Evolutionary conservation across 345 rosid genomes (phyloP).

Genomic region (Populus tremula): DNA sequence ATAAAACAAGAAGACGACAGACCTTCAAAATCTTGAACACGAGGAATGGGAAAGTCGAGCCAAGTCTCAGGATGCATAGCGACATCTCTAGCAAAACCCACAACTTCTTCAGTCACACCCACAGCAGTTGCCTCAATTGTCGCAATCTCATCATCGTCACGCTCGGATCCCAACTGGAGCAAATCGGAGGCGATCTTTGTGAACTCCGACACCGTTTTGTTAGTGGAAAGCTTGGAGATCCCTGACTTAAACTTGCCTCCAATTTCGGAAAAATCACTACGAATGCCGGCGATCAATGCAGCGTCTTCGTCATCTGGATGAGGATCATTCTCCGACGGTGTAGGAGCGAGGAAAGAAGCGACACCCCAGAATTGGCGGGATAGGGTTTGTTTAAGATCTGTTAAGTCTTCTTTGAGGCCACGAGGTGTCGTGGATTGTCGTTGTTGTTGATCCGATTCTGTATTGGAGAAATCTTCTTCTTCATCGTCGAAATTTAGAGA

Average conservation of each 20-base stretch:
- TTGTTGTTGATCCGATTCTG: slow-evolving; percentile 20
- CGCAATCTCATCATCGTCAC: slow-evolving; percentile 30
- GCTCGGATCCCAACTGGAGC: slow-evolving; percentile 56
- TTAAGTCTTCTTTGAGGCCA: slow-evolving; percentile 81
- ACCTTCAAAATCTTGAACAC: slow-evolving; percentile 72
- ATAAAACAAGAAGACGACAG: background rate
- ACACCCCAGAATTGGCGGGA: slow-evolving; percentile 84
- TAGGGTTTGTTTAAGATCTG: slow-evolving; percentile 73
- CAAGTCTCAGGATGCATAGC: slow-evolving; percentile 97
- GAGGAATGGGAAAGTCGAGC: slow-evolving; percentile 80
- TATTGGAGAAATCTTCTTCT: background rate
- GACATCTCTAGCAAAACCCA: slow-evolving; percentile 71
- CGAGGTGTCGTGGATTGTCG: slow-evolving; percentile 34
- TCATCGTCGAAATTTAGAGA: slow-evolving; percentile 49
- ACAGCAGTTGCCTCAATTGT: slow-evolving; percentile 41
- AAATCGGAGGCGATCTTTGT: slow-evolving; percentile 54
- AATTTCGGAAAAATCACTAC: slow-evolving; percentile 70
- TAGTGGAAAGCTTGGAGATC: slow-evolving; percentile 58
- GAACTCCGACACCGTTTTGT: slow-evolving; percentile 63
- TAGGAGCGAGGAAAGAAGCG: slow-evolving; percentile 89
- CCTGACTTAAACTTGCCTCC: slow-evolving; percentile 60
- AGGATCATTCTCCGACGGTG: slow-evolving; percentile 31
- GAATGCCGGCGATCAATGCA: slow-evolving; percentile 50
- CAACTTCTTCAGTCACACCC: slow-evolving; percentile 81
- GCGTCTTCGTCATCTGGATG: slow-evolving; percentile 22